A percentile compares a stretch with the other conserved stretches of the same genome.
phyloP scores from a whole-genome alignment of 2,329 filamentous ascomycete genomes.

The Seiridium unicorne region DNA sequence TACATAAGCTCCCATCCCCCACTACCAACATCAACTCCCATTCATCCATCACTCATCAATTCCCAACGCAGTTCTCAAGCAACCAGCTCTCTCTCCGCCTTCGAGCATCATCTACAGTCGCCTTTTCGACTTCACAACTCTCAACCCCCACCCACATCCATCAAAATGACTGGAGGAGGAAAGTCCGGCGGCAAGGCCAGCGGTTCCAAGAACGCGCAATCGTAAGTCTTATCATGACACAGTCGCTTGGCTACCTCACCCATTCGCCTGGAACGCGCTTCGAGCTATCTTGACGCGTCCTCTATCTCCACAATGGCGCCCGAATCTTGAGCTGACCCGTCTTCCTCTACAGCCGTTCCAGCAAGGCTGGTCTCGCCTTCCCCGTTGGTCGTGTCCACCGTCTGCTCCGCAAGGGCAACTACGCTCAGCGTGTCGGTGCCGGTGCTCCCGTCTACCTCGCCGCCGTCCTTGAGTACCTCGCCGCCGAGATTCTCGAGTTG shows the following conservation, averaged over 20 bases:
- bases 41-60: slow-evolving; percentile 22
- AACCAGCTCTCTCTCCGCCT: slow-evolving; percentile 1
- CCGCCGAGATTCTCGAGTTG: slow-evolving; percentile 97
- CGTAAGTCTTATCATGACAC: slow-evolving; percentile 63
- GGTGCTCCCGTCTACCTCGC: slow-evolving; percentile 97
- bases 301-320: slow-evolving; percentile 5
- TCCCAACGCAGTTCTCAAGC: slow-evolving; percentile 12
- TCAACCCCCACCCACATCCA: slow-evolving; percentile 36
- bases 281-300: slow-evolving; percentile 2
- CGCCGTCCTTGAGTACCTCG: slow-evolving; percentile 96
- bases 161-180: slow-evolving; percentile 99
- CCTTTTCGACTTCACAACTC: slow-evolving; percentile 11
- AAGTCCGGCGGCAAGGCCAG: slow-evolving; percentile 99
- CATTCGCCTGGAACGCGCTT: too few species aligned
- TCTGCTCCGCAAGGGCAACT: slow-evolving; percentile 99
- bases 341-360: slow-evolving; percentile 77
- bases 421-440: slow-evolving; percentile 98
- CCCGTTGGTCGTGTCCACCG: slow-evolving; percentile 98
- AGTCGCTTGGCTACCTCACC: too few species aligned
- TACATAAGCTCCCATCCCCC: slow-evolving; percentile 33
- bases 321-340: slow-evolving; percentile 33
- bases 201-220: slow-evolving; percentile 98
- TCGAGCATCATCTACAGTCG: slow-evolving; percentile 14
- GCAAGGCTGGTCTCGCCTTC: slow-evolving; percentile 98
- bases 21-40: slow-evolving; percentile 35